Evolutionary conservation across 1,284 basidiomycete genomes (phyloP).

Genomic region (Volvariella surrecta): DNA sequence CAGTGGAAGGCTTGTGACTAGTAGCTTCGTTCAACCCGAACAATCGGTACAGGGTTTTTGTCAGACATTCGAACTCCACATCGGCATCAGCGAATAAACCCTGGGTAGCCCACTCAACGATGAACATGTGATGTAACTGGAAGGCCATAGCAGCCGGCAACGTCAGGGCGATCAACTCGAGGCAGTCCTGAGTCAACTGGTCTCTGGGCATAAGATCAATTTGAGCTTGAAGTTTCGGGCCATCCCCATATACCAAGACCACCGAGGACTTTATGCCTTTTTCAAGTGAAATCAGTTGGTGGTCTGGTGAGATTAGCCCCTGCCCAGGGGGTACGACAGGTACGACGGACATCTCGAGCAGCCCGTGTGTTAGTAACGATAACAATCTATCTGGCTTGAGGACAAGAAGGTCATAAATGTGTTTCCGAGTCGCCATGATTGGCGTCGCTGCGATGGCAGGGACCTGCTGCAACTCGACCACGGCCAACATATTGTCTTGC

Average conservation of each 20-base stretch:
- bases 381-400: slow-evolving; percentile 45
- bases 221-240: slow-evolving; percentile 32
- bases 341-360: slow-evolving; percentile 35
- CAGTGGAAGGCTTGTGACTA: slow-evolving; percentile 6
- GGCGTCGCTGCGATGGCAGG: slow-evolving; percentile 47
- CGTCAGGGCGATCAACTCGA: slow-evolving; percentile 53
- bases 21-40: slow-evolving; percentile 32
- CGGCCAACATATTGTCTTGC: slow-evolving; percentile 32
- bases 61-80: slow-evolving; percentile 50
- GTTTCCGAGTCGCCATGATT: slow-evolving; percentile 51
- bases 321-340: too few species aligned
- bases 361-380: slow-evolving; percentile 52
- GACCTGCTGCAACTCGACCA: slow-evolving; percentile 29
- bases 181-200: slow-evolving; percentile 45
- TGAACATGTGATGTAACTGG: slow-evolving; percentile 45
- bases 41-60: slow-evolving; percentile 38
- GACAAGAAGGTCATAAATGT: slow-evolving; percentile 61
- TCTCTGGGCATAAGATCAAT: slow-evolving; percentile 44
- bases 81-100: slow-evolving; percentile 32
- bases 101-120: slow-evolving; percentile 44
- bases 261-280: slow-evolving; percentile 35
- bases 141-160: slow-evolving; percentile 49
- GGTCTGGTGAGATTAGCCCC: background rate
- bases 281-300: slow-evolving; percentile 25
- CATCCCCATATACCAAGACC: slow-evolving; percentile 40